phyloP scores from a whole-genome alignment of 2,329 filamentous ascomycete genomes.

The Aspergillus glaucus region DNA sequence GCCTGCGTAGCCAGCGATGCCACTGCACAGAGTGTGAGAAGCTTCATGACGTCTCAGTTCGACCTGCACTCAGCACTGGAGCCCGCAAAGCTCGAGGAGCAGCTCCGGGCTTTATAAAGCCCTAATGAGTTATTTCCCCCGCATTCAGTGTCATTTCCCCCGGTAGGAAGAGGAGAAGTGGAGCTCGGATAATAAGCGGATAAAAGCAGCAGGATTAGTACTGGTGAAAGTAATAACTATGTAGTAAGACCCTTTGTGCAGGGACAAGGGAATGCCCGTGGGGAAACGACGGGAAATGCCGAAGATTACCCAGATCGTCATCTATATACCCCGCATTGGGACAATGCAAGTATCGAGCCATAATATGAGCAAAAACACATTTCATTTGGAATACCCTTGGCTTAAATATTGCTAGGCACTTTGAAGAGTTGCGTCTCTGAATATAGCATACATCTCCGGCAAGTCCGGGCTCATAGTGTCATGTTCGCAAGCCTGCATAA shows the following conservation, averaged over 20 bases:
- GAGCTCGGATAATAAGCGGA: neutral
- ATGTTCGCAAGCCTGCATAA: neutral
- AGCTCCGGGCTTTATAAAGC: neutral
- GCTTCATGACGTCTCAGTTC: constrained; percentile 29
- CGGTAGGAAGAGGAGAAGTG: neutral
- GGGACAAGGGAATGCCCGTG: neutral
- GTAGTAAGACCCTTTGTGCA: neutral
- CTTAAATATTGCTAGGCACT: neutral
- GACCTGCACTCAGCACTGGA: neutral
- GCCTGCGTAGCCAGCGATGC: constrained; percentile 40
- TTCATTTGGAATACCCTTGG: no score
- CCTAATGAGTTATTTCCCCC: neutral
- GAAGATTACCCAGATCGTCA: no score
- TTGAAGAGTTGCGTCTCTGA: neutral
- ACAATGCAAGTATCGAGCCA: no score
- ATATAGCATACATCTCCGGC: constrained; percentile 3
- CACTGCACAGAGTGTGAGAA: constrained; percentile 25
- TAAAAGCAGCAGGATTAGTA: neutral
- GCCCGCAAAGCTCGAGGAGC: no score
- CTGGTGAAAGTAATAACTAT: neutral
- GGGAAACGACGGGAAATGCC: no score
- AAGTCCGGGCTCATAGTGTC: neutral
- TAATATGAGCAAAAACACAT: no score
- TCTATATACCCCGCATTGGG: no score
- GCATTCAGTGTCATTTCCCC: neutral